A percentile compares a stretch with the other conserved stretches of the same genome.
Evolutionary conservation across 441 rosid species (phyloP).

Genomic region (Gossypium aridum): DNA sequence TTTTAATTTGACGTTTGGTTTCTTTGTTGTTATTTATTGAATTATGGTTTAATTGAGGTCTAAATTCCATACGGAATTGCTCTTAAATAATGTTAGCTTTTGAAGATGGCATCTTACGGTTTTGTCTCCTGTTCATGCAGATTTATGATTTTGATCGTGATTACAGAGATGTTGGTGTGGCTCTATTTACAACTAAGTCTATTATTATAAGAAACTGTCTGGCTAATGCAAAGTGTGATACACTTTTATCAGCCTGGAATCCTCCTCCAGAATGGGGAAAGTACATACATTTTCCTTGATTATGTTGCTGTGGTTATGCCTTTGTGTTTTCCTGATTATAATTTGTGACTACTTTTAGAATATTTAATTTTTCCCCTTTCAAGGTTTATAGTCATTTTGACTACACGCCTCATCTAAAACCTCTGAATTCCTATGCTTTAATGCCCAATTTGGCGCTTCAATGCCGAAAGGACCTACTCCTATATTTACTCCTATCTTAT

Average conservation of each 20-base stretch:
- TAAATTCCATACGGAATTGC: conserved; percentile 1
- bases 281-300: conserved; percentile 35
- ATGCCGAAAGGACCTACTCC: neutral
- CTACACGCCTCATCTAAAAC: neutral
- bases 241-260: conserved; percentile 92
- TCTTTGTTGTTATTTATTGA: neutral
- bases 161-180: conserved; percentile 91
- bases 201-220: conserved; percentile 78
- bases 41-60: conserved; percentile 1
- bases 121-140: conserved; percentile 32
- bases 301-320: neutral
- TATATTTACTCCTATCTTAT: neutral
- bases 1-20: conserved; percentile 1
- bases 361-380: neutral
- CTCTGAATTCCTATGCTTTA: neutral
- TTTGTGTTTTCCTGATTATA: neutral
- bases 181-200: conserved; percentile 78
- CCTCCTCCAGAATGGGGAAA: conserved; percentile 99
- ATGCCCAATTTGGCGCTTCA: neutral
- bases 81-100: neutral
- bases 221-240: conserved; percentile 82
- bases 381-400: neutral
- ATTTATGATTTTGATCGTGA: conserved; percentile 95
- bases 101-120: conserved; percentile 14
- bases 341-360: neutral